Base-by-base conservation (phyloP, 140 eudicot genomes). In the Ambrosia hybrid region DNA sequence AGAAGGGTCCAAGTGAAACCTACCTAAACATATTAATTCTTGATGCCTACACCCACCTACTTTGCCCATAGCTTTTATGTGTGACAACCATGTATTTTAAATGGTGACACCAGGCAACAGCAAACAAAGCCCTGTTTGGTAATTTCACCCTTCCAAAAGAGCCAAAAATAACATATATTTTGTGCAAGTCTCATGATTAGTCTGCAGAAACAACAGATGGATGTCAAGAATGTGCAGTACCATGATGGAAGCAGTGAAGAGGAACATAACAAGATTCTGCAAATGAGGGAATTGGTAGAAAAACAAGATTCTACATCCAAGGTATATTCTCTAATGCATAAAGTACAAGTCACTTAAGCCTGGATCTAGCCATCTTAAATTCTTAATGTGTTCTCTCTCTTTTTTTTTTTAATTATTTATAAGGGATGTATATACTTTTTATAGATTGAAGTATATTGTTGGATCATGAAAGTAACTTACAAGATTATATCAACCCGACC, bases 221-320 rank as follows among this genome's bases (percentile, higher is more conserved):
- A 73, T 10, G 63, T 14, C 0, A 56, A 46, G 16, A 59, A 51
- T 68, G 43, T 52, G 13, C 45, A 13, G 65, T 3, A n/a, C 7
- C 51, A 26, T 5, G 34, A 75, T 53, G 84, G 38, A 43, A 74
- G 65, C 59, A 76, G 51, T 68, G 71, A 53, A 7, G 87, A 75
- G 60, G 86, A 79, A 64, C 78, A 58, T 45, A 70, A 80, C 17
- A 88, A 70, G 73, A 57, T 88, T 49, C 7, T 34, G 34, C 80
- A 78, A 53, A 57, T 84, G 68, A 78, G 87, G 69, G 89, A 62
- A 73, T 68, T 69, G 38, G 83, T 81, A 5, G 89, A 81, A 76
- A 76, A 60, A 60, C 78, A 82, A 55, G 87, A 84, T 81, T 72
- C 87, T 38, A 10, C 87, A 33, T 87, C 83, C 12, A 87, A 87